Conservation (phyloP, 2,329 filamentous ascomycete genomes). For the Colletotrichum sp. region DNA sequence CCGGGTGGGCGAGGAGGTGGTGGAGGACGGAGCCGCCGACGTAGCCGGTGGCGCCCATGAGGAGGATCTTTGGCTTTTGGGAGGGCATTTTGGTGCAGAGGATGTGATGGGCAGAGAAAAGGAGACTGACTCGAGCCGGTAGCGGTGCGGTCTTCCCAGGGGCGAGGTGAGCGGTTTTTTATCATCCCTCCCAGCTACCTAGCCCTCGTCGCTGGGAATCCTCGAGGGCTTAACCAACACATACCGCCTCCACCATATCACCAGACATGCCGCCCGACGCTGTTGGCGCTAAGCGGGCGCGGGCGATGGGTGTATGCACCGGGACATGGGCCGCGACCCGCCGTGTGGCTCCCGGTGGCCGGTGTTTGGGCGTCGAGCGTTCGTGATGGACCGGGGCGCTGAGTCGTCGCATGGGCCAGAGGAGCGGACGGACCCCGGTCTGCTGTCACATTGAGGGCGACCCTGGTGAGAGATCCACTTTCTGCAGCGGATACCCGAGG, state of each 20-base stretch:
- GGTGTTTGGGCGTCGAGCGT: not conserved
- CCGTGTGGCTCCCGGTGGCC: not conserved
- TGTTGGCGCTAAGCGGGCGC: not conserved
- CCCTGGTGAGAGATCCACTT: not conserved
- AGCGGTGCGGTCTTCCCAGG: not conserved
- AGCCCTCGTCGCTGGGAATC: not conserved
- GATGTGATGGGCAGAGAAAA: not conserved
- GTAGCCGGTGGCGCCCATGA: constrained; percentile 23
- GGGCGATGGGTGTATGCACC: not conserved
- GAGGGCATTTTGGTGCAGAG: not conserved
- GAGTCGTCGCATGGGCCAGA: not conserved
- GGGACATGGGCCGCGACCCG: not conserved
- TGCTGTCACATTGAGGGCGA: not conserved
- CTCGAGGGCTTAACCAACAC: not conserved
- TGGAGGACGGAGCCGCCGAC: constrained; percentile 24
- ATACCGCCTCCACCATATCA: not conserved
- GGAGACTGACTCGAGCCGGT: not conserved
- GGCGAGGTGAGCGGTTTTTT: not conserved
- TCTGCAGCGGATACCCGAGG: not conserved
- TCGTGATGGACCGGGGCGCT: not conserved
- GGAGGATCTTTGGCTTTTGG: constrained; percentile 11
- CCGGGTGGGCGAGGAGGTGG: constrained; percentile 7
- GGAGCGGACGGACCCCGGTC: not conserved
- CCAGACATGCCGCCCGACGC: not conserved
- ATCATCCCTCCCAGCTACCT: not conserved